phyloP scores from a whole-genome alignment of 2,329 filamentous ascomycete genomes.

The Cladosporium austrohemisphaericum region DNA sequence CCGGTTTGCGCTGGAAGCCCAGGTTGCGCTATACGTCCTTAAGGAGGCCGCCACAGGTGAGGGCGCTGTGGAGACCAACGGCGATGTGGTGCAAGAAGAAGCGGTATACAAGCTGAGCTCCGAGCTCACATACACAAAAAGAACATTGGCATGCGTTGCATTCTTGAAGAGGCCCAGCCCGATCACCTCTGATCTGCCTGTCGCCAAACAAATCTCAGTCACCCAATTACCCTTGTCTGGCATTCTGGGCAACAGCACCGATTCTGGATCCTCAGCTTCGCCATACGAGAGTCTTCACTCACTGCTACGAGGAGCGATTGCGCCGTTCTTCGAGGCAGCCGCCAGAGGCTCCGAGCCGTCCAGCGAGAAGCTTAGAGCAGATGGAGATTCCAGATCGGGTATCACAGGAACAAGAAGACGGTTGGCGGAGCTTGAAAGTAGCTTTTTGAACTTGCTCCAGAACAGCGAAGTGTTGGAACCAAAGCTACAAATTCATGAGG shows the following conservation, averaged over 20 bases:
- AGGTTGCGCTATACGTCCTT: conserved; percentile 85
- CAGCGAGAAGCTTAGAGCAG: conserved; percentile 64
- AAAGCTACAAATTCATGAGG: conserved; percentile 78
- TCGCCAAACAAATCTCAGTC: conserved; percentile 86
- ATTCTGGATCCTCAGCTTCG: conserved; percentile 55
- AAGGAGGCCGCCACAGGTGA: conserved; percentile 60
- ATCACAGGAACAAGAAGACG: conserved; percentile 97
- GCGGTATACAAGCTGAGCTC: conserved; percentile 77
- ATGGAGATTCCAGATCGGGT: conserved; percentile 87
- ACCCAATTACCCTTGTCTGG: conserved; percentile 85
- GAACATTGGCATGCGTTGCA: conserved; percentile 81
- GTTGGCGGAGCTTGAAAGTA: conserved; percentile 88
- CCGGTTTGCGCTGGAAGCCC: conserved; percentile 83
- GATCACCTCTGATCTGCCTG: conserved; percentile 76
- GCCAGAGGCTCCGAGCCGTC: conserved; percentile 75
- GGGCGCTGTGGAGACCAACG: conserved; percentile 13
- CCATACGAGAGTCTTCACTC: conserved; percentile 92
- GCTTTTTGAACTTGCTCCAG: conserved; percentile 86
- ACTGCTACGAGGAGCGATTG: conserved; percentile 83
- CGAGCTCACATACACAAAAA: conserved; percentile 74
- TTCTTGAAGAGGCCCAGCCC: conserved; percentile 86
- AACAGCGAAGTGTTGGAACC: conserved; percentile 97
- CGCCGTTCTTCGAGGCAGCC: conserved; percentile 95
- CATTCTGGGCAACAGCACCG: conserved; percentile 52
- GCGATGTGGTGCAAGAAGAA: conserved; percentile 21